Conservation (phyloP, 768 basidiomycete genomes). For the Strobilomyces dryophilus region DNA sequence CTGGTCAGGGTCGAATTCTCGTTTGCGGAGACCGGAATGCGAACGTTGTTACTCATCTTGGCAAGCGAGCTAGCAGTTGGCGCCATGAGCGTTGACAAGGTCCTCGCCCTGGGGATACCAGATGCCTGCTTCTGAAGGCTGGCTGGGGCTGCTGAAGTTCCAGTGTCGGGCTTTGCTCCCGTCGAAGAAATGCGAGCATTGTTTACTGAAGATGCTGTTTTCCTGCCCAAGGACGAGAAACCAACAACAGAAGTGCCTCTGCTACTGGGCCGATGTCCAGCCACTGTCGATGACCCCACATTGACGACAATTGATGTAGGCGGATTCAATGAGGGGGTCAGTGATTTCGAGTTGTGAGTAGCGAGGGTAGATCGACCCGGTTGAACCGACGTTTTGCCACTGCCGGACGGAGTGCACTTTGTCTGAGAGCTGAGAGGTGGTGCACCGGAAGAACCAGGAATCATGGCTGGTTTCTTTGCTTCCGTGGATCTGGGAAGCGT, state of each 20-base stretch:
- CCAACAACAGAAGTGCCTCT: slow-evolving; percentile 18
- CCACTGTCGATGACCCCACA: slow-evolving; percentile 14
- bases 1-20: slow-evolving; percentile 15
- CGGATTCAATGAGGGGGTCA: slow-evolving; percentile 15
- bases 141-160: not conserved
- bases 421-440: slow-evolving; percentile 18
- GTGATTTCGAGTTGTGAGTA: slow-evolving; percentile 18
- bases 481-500: slow-evolving; percentile 4
- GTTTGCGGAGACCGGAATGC: slow-evolving; percentile 20
- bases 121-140: slow-evolving; percentile 7
- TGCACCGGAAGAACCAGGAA: slow-evolving; percentile 21
- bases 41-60: slow-evolving; percentile 36
- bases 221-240: slow-evolving; percentile 40
- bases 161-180: slow-evolving; percentile 24
- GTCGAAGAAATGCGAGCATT: slow-evolving; percentile 25
- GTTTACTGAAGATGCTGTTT: slow-evolving; percentile 23
- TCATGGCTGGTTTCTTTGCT: slow-evolving; percentile 19
- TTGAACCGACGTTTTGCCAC: slow-evolving; percentile 7
- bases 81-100: slow-evolving; percentile 54
- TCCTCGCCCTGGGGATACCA: slow-evolving; percentile 24
- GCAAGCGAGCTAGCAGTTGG: slow-evolving; percentile 79
- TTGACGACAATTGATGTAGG: slow-evolving; percentile 4
- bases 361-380: slow-evolving; percentile 14
- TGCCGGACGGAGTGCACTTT: slow-evolving; percentile 16
- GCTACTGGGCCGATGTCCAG: slow-evolving; percentile 16